Evolutionary conservation across 179 eudicot genomes (phyloP), one percentile per base, ranked within the genome.

Genomic region (Carnegiea gigantea): DNA sequence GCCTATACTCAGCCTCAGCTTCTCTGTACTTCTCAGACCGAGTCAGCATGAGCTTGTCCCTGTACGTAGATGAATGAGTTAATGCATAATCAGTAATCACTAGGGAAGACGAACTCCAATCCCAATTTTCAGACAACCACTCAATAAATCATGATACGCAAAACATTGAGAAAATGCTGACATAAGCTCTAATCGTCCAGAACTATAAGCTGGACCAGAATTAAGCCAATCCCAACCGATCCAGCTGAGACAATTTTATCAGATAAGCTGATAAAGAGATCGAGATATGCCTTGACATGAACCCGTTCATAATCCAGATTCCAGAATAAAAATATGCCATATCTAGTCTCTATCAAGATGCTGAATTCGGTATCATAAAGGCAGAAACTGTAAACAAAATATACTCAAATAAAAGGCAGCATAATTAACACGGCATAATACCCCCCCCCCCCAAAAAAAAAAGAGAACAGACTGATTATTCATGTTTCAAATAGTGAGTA

Each of bases 1-100:
- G 91, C 82, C 92, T 89, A 75, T 87, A 90, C 81, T 96, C 98
- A 38, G 77, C 88, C 85, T 96, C 99, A 54, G 95, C 97, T 78
- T 96, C 99, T 80, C 85, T 72, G 86, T 86, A 78, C 87, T 83
- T 96, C 71, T 92, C 98, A 17, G 99, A 96, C 77, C 98, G 89
- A 6, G 92, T 96, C 76, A 91, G 84, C 89, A 92, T 90, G 77
- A 90, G 91, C 82, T 93, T 96, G 86, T 96, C 93, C 77, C 99
- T 96, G 95, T 38, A 67, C 48, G 26, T 68, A 11, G 36, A 33
- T 26, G 44, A 80, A 75, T 20, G 60, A 2, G 62, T 53, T 73
- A 53, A 33, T 65, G 49, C 40, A 33, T 21, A n/a, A 75, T 75
- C 73, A 82, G 64, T 26, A 73, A 81, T 74, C 2, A 71, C 59